Conservation (phyloP, 2,329 filamentous ascomycete genomes). For the Massarina eburnea region DNA sequence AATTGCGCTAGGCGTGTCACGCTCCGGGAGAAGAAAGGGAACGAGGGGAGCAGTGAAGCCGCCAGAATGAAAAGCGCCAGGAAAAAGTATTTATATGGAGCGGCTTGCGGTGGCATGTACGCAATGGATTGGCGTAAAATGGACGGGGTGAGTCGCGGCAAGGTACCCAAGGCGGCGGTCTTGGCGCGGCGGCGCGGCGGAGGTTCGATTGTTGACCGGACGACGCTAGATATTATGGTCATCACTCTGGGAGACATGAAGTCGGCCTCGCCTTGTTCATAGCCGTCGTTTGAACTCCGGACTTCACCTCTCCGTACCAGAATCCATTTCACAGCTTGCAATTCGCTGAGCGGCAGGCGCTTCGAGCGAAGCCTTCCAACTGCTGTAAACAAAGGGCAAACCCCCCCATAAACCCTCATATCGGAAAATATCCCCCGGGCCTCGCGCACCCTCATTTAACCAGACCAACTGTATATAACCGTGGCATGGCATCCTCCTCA, state of each 20-base stretch:
- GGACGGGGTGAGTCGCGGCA: conserved; percentile 9
- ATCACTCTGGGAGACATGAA: too few species aligned
- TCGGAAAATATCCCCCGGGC: not conserved
- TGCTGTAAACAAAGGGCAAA: conserved; percentile 27
- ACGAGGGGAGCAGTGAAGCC: conserved; percentile 27
- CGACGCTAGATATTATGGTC: too few species aligned
- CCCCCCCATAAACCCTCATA: not conserved
- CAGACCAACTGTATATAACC: not conserved
- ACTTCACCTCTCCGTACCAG: too few species aligned
- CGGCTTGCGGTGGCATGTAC: conserved; percentile 24
- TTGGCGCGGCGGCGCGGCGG: conserved; percentile 18
- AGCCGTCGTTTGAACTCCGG: too few species aligned
- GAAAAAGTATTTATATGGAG: conserved; percentile 34
- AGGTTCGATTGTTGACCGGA: conserved; percentile 15
- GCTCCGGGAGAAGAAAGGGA: conserved; percentile 32
- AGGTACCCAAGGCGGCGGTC: conserved; percentile 1
- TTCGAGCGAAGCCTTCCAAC: not conserved
- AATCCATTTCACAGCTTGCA: too few species aligned
- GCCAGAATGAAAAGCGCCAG: conserved; percentile 37
- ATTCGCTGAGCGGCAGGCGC: too few species aligned
- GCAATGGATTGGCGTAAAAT: conserved; percentile 20
- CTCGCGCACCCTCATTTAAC: not conserved
- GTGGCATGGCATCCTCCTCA: conserved; percentile 14
- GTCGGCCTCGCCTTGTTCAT: too few species aligned
- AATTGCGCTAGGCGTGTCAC: conserved; percentile 31